Conservation (phyloP, 129 eudicot species). For the Centaurea solstitialis region DNA sequence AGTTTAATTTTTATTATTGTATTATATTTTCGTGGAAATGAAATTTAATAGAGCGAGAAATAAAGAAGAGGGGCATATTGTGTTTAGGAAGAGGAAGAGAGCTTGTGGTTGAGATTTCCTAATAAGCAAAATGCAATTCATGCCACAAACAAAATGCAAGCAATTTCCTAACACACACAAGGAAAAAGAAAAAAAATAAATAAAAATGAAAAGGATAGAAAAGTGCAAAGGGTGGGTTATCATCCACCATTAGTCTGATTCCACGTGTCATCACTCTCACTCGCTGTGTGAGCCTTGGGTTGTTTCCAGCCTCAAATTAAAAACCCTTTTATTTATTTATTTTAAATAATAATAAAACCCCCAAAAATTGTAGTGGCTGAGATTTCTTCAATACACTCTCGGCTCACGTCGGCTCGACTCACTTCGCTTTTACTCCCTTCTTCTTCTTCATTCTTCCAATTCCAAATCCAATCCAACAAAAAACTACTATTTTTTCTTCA, state of each 20-base stretch:
- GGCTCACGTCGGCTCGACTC: neutral
- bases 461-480: neutral
- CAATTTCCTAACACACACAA: too few species aligned
- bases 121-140: neutral
- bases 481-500: neutral
- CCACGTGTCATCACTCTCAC: slow-evolving; percentile 59
- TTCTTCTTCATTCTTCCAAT: neutral
- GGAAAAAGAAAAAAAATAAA: too few species aligned
- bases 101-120: slow-evolving; percentile 18
- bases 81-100: neutral
- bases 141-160: slow-evolving; percentile 27
- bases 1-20: too few species aligned
- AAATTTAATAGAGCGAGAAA: too few species aligned
- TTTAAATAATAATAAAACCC: neutral
- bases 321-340: neutral
- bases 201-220: too few species aligned
- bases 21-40: too few species aligned
- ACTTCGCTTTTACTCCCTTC: neutral
- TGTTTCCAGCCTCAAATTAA: slow-evolving; percentile 60
- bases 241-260: slow-evolving; percentile 29
- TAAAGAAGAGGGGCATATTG: neutral
- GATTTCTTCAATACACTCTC: slow-evolving; percentile 19
- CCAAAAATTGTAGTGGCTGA: slow-evolving; percentile 63
- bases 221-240: slow-evolving; percentile 44
- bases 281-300: neutral